These are phyloP conservation scores for Xylariales sp. DNA, from an alignment of 2,329 filamentous ascomycete species.

Conservation along the genomic window DNA sequence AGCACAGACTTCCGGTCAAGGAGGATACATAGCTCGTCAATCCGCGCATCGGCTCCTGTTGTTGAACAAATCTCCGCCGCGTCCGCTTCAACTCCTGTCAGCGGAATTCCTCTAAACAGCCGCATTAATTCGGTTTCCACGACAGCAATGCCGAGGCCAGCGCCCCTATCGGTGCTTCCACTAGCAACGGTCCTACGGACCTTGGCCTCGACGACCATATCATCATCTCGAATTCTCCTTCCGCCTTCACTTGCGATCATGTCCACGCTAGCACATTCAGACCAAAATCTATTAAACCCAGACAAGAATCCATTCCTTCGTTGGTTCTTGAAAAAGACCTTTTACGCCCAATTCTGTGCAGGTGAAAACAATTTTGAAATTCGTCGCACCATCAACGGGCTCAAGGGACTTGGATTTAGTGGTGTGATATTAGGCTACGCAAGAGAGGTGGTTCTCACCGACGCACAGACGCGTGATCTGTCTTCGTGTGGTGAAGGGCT, in stretches of 20 bases:
- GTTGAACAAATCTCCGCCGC: constrained; percentile 38
- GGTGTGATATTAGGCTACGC: constrained; percentile 90
- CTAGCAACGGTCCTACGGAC: constrained; percentile 75
- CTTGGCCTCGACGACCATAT: constrained; percentile 75
- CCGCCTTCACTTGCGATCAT: constrained; percentile 76
- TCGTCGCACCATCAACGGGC: constrained; percentile 67
- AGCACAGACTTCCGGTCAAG: constrained; percentile 37
- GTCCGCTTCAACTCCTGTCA: constrained; percentile 35
- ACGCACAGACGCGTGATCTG: constrained; percentile 61
- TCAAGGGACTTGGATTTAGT: constrained; percentile 81
- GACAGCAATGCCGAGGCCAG: constrained; percentile 41
- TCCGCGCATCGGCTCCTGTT: constrained; percentile 39
- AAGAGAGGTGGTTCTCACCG: constrained; percentile 78
- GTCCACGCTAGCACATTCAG: constrained; percentile 75
- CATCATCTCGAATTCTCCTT: constrained; percentile 76
- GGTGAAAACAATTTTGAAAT: constrained; percentile 80
- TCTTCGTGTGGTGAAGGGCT: constrained; percentile 58
- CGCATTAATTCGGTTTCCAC: constrained; percentile 34
- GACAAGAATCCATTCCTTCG: constrained; percentile 80
- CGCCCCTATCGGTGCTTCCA: constrained; percentile 73
- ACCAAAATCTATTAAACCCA: constrained; percentile 74
- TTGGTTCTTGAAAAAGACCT: constrained; percentile 79
- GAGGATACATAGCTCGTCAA: constrained; percentile 45
- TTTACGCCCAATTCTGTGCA: constrained; percentile 92
- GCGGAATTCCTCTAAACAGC: constrained; percentile 36